These are phyloP conservation scores for Aspergillus quadricinctus DNA, from an alignment of 2,329 filamentous ascomycete species.

Conservation along the genomic window DNA sequence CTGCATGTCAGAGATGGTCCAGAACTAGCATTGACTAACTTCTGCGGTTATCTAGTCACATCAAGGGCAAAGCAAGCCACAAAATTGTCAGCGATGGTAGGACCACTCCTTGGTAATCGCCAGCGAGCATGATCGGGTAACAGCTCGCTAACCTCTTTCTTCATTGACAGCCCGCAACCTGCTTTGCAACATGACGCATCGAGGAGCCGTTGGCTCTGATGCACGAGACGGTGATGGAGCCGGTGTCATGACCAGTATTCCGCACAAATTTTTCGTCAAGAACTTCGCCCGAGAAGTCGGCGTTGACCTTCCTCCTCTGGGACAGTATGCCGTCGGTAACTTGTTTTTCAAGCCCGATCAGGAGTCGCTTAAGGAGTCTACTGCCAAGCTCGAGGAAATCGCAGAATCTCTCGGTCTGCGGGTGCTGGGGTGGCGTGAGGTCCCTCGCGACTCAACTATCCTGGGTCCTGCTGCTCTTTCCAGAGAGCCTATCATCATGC, in stretches of 20 bases:
- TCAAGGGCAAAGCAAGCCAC: slow-evolving; percentile 95
- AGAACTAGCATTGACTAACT: slow-evolving; percentile 8
- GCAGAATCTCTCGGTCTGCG: slow-evolving; percentile 82
- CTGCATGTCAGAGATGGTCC: background rate
- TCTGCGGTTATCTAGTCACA: slow-evolving; percentile 61
- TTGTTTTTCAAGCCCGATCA: slow-evolving; percentile 97
- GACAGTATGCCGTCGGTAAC: slow-evolving; percentile 96
- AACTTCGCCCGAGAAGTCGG: slow-evolving; percentile 91
- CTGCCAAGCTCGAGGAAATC: slow-evolving; percentile 89
- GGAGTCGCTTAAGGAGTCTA: slow-evolving; percentile 83
- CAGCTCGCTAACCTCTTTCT: slow-evolving; percentile 28
- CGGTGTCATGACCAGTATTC: slow-evolving; percentile 98
- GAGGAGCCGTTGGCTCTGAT: slow-evolving; percentile 95
- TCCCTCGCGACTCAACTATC: slow-evolving; percentile 87
- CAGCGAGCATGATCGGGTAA: background rate
- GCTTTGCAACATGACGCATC: slow-evolving; percentile 99
- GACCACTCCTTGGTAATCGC: slow-evolving; percentile 27
- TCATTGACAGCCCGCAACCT: slow-evolving; percentile 69
- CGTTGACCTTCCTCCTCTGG: slow-evolving; percentile 78
- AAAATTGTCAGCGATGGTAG: slow-evolving; percentile 98
- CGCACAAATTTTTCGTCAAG: slow-evolving; percentile 97
- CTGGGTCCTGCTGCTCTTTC: slow-evolving; percentile 90
- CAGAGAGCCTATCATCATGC: slow-evolving; percentile 89
- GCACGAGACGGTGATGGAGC: slow-evolving; percentile 96
- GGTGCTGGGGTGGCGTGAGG: slow-evolving; percentile 93